Conservation (phyloP, 257 asterid genomes). For the Galeopsis tetrahit region DNA sequence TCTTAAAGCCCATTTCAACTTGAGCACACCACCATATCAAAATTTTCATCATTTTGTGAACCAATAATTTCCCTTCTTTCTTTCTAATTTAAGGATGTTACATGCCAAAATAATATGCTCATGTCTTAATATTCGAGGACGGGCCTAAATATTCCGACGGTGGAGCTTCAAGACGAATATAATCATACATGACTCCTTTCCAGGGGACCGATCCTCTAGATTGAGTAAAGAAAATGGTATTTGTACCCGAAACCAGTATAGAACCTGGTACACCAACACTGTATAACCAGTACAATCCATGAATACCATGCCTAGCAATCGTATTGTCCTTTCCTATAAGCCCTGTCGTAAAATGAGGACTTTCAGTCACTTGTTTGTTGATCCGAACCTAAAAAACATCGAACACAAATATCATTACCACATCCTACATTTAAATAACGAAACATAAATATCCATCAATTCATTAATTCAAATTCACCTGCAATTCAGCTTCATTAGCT, state of each 20-base stretch:
- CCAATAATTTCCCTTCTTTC: not conserved
- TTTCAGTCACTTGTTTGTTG: conserved; percentile 37
- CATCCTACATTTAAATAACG: not conserved
- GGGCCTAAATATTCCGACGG: conserved; percentile 42
- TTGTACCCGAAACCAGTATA: conserved; percentile 40
- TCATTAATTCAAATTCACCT: conserved; percentile 41
- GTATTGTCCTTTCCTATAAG: conserved; percentile 77
- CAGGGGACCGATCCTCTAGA: conserved; percentile 54
- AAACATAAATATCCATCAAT: not conserved
- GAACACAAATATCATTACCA: not conserved
- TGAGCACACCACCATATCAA: not conserved
- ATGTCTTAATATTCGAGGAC: conserved; percentile 19
- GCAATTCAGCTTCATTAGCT: conserved; percentile 71
- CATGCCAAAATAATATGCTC: conserved; percentile 21
- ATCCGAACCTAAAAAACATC: conserved; percentile 48
- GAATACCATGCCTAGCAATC: conserved; percentile 90
- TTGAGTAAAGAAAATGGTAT: conserved; percentile 62
- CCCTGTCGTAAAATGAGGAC: conserved; percentile 56
- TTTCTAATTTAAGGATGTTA: not conserved
- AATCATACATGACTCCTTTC: conserved; percentile 80
- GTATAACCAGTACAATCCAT: conserved; percentile 68
- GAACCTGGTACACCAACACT: conserved; percentile 48
- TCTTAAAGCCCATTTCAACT: not conserved
- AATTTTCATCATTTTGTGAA: not conserved
- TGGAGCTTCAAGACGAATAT: conserved; percentile 78